These are phyloP conservation scores for Trypethelium eluteriae DNA, from an alignment of 495 filamentous ascomycete genomes.

Conservation along the genomic window DNA sequence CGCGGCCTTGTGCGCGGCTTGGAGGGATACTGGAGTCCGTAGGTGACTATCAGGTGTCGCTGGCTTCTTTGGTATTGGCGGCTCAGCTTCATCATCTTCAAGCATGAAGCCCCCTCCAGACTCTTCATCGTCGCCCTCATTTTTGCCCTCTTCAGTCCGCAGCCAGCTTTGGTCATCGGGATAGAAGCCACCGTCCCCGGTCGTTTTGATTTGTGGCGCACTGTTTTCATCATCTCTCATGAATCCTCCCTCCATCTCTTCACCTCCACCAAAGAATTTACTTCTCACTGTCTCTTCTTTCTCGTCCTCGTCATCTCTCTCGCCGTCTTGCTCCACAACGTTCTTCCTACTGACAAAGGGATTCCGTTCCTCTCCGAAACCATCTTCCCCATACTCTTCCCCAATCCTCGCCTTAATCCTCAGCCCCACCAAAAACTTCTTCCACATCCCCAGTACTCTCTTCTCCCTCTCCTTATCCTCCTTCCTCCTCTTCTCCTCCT, in stretches of 20 bases:
- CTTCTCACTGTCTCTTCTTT: conserved; percentile 20
- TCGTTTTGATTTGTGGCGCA: conserved; percentile 4
- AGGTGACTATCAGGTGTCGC: neutral
- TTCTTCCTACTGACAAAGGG: conserved; percentile 35
- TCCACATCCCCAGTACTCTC: conserved; percentile 67
- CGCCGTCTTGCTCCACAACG: conserved; percentile 3
- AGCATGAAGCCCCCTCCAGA: neutral
- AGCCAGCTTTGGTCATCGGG: neutral
- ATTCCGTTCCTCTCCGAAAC: conserved; percentile 37
- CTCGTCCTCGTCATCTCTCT: neutral
- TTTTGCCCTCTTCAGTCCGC: neutral
- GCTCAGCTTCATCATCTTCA: neutral
- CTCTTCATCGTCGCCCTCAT: neutral
- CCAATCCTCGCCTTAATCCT: conserved; percentile 71
- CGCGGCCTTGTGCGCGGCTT: conserved; percentile 23
- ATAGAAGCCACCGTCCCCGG: neutral
- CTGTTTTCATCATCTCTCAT: conserved; percentile 23
- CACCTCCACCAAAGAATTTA: conserved; percentile 22
- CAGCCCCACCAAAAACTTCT: conserved; percentile 77
- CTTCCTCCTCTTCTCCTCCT: conserved; percentile 66
- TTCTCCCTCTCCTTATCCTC: conserved; percentile 78
- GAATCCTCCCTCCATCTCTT: conserved; percentile 26
- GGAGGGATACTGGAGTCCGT: conserved; percentile 29
- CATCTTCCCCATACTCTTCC: conserved; percentile 55
- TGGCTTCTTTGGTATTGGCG: neutral